Conservation (phyloP, 345 rosid species). For the Eucalyptus marginata region DNA sequence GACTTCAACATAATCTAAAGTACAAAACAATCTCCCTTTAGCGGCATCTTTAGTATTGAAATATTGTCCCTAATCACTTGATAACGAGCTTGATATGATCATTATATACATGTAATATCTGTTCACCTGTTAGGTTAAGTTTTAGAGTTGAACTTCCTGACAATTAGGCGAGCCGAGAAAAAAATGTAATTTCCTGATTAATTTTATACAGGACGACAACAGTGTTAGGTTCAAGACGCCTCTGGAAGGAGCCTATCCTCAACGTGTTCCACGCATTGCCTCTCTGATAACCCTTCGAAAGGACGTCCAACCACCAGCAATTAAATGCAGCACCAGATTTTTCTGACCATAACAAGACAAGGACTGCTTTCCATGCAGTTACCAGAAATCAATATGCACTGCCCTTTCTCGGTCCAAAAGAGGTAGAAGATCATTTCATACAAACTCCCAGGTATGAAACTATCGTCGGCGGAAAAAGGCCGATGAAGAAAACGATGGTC, state of each 20-base stretch:
- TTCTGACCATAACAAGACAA: neutral
- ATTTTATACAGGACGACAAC: neutral
- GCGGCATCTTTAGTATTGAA: neutral
- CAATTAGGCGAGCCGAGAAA: neutral
- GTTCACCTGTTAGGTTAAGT: neutral
- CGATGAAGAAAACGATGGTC: neutral
- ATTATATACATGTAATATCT: fast-evolving
- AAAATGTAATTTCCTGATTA: neutral
- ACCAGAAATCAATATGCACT: neutral
- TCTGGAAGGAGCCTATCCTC: neutral
- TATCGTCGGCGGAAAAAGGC: neutral
- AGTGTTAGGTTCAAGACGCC: neutral
- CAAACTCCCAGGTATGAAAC: neutral
- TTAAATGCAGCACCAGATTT: neutral
- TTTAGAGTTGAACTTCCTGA: neutral
- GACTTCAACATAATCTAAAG: fast-evolving
- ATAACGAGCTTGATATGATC: neutral
- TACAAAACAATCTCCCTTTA: neutral
- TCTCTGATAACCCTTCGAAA: neutral
- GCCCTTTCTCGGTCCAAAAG: neutral
- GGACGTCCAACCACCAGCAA: neutral
- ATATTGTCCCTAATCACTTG: fast-evolving
- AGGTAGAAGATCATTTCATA: neutral
- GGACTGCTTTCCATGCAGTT: neutral
- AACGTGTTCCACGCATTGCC: neutral